Conservation (phyloP, 306 rosid genomes). For the Pterocarpus macrocarpus region DNA sequence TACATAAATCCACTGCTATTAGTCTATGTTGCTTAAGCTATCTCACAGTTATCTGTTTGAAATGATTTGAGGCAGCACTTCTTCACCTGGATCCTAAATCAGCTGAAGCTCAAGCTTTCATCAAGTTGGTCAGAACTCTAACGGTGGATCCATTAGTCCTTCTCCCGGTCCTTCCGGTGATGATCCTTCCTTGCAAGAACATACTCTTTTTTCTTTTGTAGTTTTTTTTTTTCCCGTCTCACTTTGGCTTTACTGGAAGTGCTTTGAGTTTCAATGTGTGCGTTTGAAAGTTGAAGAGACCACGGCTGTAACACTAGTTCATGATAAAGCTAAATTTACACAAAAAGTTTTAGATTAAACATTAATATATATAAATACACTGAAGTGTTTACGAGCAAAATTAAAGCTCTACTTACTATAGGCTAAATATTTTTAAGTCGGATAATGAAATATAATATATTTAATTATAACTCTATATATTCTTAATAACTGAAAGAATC, state of each 20-base stretch:
- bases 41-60: background rate
- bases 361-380: no score
- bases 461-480: no score
- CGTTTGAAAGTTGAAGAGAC: background rate
- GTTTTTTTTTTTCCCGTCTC: background rate
- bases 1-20: background rate
- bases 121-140: slow-evolving; percentile 46
- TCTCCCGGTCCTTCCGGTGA: slow-evolving; percentile 56
- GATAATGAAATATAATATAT: no score
- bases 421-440: no score
- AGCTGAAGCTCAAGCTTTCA: slow-evolving; percentile 70
- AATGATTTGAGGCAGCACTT: slow-evolving; percentile 52
- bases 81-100: slow-evolving; percentile 73
- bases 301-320: no score
- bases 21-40: background rate
- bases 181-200: background rate
- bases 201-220: background rate
- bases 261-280: background rate
- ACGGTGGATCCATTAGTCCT: slow-evolving; percentile 31
- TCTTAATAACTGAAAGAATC: no score
- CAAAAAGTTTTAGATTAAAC: no score
- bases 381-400: no score
- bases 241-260: background rate
- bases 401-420: no score
- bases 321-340: no score